Evolutionary conservation across 2,329 filamentous ascomycete species (phyloP).

Genomic region (Fusarium tanahbumbuense): DNA sequence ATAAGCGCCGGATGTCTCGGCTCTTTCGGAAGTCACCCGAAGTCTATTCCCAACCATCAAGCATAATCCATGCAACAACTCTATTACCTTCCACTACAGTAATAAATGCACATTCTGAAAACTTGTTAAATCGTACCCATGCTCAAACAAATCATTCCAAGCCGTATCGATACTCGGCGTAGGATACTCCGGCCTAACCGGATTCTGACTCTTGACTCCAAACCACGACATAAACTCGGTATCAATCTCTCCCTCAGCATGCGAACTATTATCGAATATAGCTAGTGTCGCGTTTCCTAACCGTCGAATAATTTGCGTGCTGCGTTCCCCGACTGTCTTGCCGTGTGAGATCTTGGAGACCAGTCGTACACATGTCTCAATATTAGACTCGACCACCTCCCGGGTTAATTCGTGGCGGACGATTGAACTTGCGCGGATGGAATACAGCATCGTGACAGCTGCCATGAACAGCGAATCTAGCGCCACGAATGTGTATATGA

Average conservation of each 20-base stretch:
- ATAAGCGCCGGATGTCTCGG: background rate
- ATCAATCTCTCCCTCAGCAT: slow-evolving; percentile 36
- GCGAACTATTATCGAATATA: slow-evolving; percentile 32
- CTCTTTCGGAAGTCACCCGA: background rate
- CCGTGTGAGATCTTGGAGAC: slow-evolving; percentile 40
- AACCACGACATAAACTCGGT: slow-evolving; percentile 45
- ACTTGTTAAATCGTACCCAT: slow-evolving; percentile 39
- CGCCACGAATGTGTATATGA: slow-evolving; percentile 40
- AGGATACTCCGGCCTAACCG: slow-evolving; percentile 35
- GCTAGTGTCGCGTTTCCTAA: slow-evolving; percentile 39
- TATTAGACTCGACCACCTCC: slow-evolving; percentile 41
- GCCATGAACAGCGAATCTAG: slow-evolving; percentile 38
- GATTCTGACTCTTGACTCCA: slow-evolving; percentile 39
- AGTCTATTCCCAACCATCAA: too few species aligned
- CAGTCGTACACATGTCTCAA: slow-evolving; percentile 33
- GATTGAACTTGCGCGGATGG: slow-evolving; percentile 31
- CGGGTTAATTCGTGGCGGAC: slow-evolving; percentile 33
- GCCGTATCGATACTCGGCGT: slow-evolving; percentile 42
- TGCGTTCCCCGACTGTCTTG: slow-evolving; percentile 35
- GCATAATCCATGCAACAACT: background rate
- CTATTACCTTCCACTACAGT: slow-evolving; percentile 5
- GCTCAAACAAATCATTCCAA: slow-evolving; percentile 43
- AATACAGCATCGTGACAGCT: slow-evolving; percentile 41
- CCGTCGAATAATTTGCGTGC: slow-evolving; percentile 31
- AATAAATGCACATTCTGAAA: slow-evolving; percentile 34